These are phyloP conservation scores for Elsinoe arachidis DNA, from an alignment of 2,329 filamentous ascomycete genomes.

Conservation along the genomic window DNA sequence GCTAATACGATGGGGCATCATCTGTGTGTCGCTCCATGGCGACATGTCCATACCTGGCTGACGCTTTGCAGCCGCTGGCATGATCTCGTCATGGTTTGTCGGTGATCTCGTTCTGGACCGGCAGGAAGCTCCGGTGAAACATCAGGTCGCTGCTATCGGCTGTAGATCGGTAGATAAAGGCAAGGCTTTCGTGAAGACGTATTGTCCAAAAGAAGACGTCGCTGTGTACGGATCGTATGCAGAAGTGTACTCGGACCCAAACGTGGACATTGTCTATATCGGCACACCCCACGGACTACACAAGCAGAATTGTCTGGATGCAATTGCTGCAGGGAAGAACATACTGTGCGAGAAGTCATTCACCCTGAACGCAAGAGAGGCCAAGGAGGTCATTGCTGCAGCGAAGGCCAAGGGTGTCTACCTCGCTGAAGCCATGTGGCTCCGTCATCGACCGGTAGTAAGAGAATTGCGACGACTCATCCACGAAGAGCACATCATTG, in stretches of 20 bases:
- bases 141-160: not conserved
- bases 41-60: not conserved
- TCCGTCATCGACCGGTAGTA: slow-evolving; percentile 35
- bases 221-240: slow-evolving; percentile 34
- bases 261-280: slow-evolving; percentile 41
- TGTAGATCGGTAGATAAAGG: not conserved
- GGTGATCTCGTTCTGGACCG: slow-evolving; percentile 1
- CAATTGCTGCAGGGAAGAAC: slow-evolving; percentile 36
- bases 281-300: slow-evolving; percentile 40
- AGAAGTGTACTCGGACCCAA: slow-evolving; percentile 33
- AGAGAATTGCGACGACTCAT: slow-evolving; percentile 29
- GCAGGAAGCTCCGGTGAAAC: not conserved
- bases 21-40: not conserved
- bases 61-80: slow-evolving; percentile 46
- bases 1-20: not conserved
- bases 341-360: slow-evolving; percentile 42
- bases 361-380: slow-evolving; percentile 33
- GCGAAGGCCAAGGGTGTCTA: slow-evolving; percentile 35
- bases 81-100: slow-evolving; percentile 6
- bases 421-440: slow-evolving; percentile 42
- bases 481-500: slow-evolving; percentile 34
- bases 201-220: slow-evolving; percentile 18
- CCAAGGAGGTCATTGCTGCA: slow-evolving; percentile 33
- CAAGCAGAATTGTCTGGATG: slow-evolving; percentile 36
- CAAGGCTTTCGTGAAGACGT: not conserved